Evolutionary conservation across 1,284 basidiomycete genomes (phyloP).

Genomic region (Ustilago shanxiensis): DNA sequence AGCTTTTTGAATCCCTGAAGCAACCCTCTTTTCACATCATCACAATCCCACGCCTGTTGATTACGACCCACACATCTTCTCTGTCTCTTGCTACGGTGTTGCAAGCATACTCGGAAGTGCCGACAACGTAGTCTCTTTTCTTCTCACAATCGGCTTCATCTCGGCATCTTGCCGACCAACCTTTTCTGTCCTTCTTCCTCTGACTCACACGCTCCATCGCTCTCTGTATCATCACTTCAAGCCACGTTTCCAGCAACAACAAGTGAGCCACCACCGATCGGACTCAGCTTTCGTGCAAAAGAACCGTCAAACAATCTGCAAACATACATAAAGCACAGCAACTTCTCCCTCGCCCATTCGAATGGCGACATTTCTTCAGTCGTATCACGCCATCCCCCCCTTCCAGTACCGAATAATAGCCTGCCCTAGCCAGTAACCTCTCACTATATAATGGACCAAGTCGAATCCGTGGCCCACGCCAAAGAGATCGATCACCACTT

Average conservation of each 20-base stretch:
- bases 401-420: no score
- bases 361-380: slow-evolving; percentile 25
- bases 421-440: no score
- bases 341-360: no score
- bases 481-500: slow-evolving; percentile 20
- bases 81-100: neutral
- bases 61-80: neutral
- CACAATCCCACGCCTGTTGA: neutral
- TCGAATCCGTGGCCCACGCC: slow-evolving; percentile 20
- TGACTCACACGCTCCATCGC: slow-evolving; percentile 6
- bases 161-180: slow-evolving; percentile 26
- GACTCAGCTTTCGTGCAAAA: no score
- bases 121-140: no score
- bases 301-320: neutral
- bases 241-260: neutral
- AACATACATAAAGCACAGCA: no score
- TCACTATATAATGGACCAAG: slow-evolving; percentile 31
- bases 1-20: neutral
- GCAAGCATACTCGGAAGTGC: neutral
- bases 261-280: neutral
- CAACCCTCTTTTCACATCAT: neutral
- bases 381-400: no score
- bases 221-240: no score
- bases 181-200: neutral
- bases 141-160: slow-evolving; percentile 23